Conservation (phyloP, 2,329 filamentous ascomycete genomes). For the Phialemonium atrogriseum region DNA sequence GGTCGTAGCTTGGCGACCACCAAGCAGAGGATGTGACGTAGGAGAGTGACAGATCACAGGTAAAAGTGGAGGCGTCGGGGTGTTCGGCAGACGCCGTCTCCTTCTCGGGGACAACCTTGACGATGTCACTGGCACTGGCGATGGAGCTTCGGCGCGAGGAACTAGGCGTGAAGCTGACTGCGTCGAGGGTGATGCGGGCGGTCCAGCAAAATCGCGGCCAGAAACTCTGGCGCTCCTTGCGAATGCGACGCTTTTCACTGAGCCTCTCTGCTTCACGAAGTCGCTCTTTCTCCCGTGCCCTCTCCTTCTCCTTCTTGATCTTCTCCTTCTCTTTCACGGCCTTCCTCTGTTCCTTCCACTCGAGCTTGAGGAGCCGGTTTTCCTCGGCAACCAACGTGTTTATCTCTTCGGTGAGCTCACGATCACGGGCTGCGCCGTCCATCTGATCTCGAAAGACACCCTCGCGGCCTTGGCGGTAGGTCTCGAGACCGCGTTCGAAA, state of each 20-base stretch:
- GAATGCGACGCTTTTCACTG: conserved; percentile 36
- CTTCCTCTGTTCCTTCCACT: conserved; percentile 17
- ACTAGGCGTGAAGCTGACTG: conserved; percentile 28
- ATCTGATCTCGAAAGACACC: conserved; percentile 33
- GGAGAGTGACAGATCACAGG: conserved; percentile 43
- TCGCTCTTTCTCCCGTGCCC: conserved; percentile 21
- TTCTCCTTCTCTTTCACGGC: conserved; percentile 22
- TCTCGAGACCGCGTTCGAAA: conserved; percentile 28
- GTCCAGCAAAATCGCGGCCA: conserved; percentile 43
- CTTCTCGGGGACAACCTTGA: conserved; percentile 41
- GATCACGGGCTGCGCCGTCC: conserved; percentile 19
- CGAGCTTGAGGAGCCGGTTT: conserved; percentile 16
- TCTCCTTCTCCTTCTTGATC: conserved; percentile 22
- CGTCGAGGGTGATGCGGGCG: conserved; percentile 43
- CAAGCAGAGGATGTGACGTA: conserved; percentile 51
- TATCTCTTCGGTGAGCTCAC: conserved; percentile 25
- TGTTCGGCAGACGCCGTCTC: conserved; percentile 34
- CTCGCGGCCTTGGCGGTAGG: conserved; percentile 33
- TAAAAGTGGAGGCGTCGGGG: conserved; percentile 8
- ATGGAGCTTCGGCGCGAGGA: conserved; percentile 42
- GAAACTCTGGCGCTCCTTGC: conserved; percentile 33
- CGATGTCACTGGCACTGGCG: conserved; percentile 42
- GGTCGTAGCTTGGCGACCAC: conserved; percentile 55
- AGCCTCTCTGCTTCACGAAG: conserved; percentile 26
- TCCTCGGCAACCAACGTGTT: conserved; percentile 23